A percentile compares a stretch with the other conserved stretches of the same genome.
phyloP scores from a whole-genome alignment of 805 yeast species.

The Metschnikowia borealis region DNA sequence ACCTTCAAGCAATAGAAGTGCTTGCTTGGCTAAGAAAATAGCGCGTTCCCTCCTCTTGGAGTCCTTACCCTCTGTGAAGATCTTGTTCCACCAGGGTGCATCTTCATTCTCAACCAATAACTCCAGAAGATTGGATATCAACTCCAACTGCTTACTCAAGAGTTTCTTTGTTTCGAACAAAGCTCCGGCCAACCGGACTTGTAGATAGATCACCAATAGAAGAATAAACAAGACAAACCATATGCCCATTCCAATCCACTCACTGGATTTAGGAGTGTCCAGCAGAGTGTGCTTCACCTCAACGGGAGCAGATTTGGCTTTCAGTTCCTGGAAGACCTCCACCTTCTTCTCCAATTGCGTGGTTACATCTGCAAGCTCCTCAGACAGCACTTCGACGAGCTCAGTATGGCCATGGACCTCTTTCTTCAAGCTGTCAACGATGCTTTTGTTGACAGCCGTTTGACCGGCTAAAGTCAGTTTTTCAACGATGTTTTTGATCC shows the following conservation, averaged over 20 bases:
- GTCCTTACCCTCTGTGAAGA: not conserved
- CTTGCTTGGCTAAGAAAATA: slow-evolving; percentile 8
- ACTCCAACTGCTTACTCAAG: slow-evolving; percentile 9
- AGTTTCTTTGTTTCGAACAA: slow-evolving; percentile 5
- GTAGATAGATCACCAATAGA: slow-evolving; percentile 3
- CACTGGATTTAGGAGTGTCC: not conserved
- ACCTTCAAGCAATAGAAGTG: slow-evolving; percentile 6
- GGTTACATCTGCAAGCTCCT: not conserved
- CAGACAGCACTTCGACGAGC: not conserved
- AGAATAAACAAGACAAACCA: not conserved
- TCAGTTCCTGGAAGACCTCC: not conserved
- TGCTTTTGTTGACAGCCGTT: slow-evolving; percentile 51
- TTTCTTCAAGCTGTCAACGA: slow-evolving; percentile 45
- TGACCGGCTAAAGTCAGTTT: slow-evolving; percentile 73
- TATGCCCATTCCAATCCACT: not conserved
- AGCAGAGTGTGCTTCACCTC: not conserved
- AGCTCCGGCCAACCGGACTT: slow-evolving; percentile 4
- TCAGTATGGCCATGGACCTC: slow-evolving; percentile 22
- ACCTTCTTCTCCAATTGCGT: not conserved
- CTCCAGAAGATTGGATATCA: slow-evolving; percentile 6
- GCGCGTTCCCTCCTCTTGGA: slow-evolving; percentile 6
- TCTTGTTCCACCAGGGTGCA: slow-evolving; percentile 2
- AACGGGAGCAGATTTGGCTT: not conserved
- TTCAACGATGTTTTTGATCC: slow-evolving; percentile 76
- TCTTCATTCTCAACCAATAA: slow-evolving; percentile 3